Base-by-base conservation (phyloP, 176 grass and related monocot species). In the Aegilops speltoides region DNA sequence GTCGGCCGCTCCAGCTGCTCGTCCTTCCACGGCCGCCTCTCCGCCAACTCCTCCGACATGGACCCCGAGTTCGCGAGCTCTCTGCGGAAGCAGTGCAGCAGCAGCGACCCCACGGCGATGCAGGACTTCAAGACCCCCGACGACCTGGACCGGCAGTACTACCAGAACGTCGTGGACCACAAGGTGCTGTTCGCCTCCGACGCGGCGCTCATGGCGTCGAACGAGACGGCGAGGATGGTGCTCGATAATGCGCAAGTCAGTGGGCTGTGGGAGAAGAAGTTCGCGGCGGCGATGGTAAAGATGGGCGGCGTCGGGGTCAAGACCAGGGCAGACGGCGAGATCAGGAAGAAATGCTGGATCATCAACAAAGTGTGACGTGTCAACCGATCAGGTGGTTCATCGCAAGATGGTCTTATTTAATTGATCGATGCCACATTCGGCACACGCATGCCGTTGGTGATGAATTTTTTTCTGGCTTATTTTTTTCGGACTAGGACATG, bases 1-100 rank as follows among this genome's bases (percentile, higher is more conserved):
- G 19, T 94, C 62, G 92, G 92, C 13, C 65, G 73, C 20, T 86
- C 92, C 24, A 87, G 87, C 78, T 94, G 92, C 70, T 89, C 87
- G 0, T 91, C 92, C 77, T 94, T 94, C 87, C 25, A 68, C 5
- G 57, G 41, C 25, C 86, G 92, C 17, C 76, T 94, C 4, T 8
- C 34, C 0, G n/a, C 91, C 5, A 63, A 28, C 38, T 3, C 7
- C 40, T 86, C 87, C 0, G 79, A 87, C 31, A 82, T 91, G 54
- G 62, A 94, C 82, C 13, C 60, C 10, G 4, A 29, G 11, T 72
- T 87, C 36, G 71, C 84, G 48, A 22, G 7, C 45, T 19, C 16
- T 8, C 70, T 93, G 78, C 11, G 3, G 68, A 15, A 17, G 28
- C 26, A 82, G 70, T 94, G 92, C 82, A 31, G 38, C 8, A 8